Evolutionary conservation across 768 basidiomycete species (phyloP), one percentile per base, ranked within the genome.

Genomic region (Agaricus sinodeliciosus): DNA sequence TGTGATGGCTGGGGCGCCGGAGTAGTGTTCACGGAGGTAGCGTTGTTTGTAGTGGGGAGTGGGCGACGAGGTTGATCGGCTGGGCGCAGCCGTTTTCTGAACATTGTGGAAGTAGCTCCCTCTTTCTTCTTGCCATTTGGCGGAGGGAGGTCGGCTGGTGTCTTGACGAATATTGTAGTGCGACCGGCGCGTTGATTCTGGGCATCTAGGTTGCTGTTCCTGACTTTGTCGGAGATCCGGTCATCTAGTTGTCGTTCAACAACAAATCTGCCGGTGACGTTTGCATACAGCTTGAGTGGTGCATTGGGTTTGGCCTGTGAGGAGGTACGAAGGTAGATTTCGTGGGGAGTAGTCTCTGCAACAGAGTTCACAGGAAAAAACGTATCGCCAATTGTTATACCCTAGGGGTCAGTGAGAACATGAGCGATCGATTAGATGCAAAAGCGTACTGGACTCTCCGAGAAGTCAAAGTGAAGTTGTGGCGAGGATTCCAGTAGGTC

Each of bases 221-320:
- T 70, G 54, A 79, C 63, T 56, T 68, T 72, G 54, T 69, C 70
- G 41, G 76, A 64, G 61, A 78, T 65, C 59, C 72, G 52, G 60
- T 72, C 58, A 6, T 70, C 77, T 34, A 87, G 74, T 59, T 87
- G 76, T 45, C 79, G 79, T 46, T 82, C 81, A 48, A 90, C 80
- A 34, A 70, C 73, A 62, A 87, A 79, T 65, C 84, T 88, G 35
- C 86, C 86, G n/a, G 79, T 72, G 41, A 91, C 79, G 59, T 81
- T 82, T 56, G 85, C 88, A 58, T 84, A 79, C 16, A 86, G 78
- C 64, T 86, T 88, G 58, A 90, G 76, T 1, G 85, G 82, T 0
- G 80, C 78, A 57, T 72, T 78, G 45, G 77, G 80, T 63, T 81
- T 84, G 19, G 75, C 68, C 7, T 76, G 72, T 13, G 78, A 76